Conservation (phyloP, 106 monocot genomes). For the Phalaenopsis aphrodite region DNA sequence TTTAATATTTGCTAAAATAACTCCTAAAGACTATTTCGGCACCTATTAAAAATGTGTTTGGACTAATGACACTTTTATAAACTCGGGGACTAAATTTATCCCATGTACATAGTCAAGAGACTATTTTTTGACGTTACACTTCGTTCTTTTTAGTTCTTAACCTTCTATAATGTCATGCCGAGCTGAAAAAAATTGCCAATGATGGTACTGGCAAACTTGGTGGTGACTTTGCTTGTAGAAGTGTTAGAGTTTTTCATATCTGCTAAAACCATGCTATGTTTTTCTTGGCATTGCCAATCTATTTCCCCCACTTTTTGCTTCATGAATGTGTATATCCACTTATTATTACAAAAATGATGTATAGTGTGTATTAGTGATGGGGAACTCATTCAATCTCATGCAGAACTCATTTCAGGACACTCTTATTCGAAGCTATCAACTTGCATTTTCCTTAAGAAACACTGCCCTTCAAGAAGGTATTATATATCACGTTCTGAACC, state of each 20-base stretch:
- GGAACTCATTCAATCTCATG: constrained; percentile 5
- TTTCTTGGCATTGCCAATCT: neutral
- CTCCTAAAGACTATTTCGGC: too few relatives aligned
- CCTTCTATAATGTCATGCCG: neutral
- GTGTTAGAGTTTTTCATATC: neutral
- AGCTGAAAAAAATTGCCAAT: neutral
- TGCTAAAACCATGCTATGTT: neutral
- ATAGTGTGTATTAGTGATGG: neutral
- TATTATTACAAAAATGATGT: neutral
- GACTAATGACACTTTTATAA: too few relatives aligned
- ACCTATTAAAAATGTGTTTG: too few relatives aligned
- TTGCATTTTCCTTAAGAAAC: constrained; percentile 76
- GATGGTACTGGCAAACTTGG: neutral
- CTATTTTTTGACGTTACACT: too few relatives aligned
- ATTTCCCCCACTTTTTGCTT: neutral
- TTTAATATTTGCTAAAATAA: too few relatives aligned
- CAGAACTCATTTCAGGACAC: constrained; percentile 60
- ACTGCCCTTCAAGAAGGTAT: constrained; percentile 52
- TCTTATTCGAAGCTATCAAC: constrained; percentile 72
- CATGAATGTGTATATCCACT: neutral
- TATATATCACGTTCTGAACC: constrained; percentile 1
- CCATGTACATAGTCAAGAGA: too few relatives aligned
- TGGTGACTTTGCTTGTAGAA: neutral
- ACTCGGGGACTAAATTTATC: too few relatives aligned
- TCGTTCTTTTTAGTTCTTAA: neutral